Base-by-base conservation (phyloP, 129 eudicot species). In the Saposhnikovia divaricata region DNA sequence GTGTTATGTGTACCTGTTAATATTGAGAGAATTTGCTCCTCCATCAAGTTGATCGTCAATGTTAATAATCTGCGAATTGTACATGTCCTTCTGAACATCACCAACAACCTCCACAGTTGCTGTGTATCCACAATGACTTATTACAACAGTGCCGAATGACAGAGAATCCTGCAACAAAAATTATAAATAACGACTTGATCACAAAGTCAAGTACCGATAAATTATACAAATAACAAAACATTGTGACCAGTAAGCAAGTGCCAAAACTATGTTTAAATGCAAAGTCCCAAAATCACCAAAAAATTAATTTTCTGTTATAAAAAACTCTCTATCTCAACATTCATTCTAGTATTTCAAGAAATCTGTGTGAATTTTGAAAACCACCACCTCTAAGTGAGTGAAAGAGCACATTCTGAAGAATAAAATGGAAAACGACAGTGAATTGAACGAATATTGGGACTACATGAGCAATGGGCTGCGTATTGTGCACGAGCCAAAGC, bases 11-110 rank as follows among this genome's bases (percentile, higher is more conserved):
- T 80, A 92, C 99, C 99, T 96, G 85, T 92, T 90, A 75, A 92
- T 79, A 83, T 96, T 96, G 47, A 96, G 99, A 69, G 99, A 86
- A 84, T 96, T 89, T 76, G 97, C 95, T 80, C 99, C 99, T 81
- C 99, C 99, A 76, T 92, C 99, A 46, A 88, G 95, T 79, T 96
- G 99, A 89, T 96, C 98, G 80, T 92, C 93, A 82, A 96, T 89
- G 53, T 74, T 85, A 61, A 96, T 87, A 79, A 89, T 93, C 84
- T 85, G 91, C 51, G 83, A 69, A 78, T 75, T 72, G 81, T 73
- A 83, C 83, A 85, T 82, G 31, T 82, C 79, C 76, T 83, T 88
- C 84, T 92, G 89, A 15, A 92, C 88, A 79, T 89, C 90, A 77
- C 96, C 97, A 83, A 89, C 90, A n/a, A 90, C 90, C 84, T 86